Base-by-base conservation (phyloP, 306 rosid species). In the Inga oerstediana region DNA sequence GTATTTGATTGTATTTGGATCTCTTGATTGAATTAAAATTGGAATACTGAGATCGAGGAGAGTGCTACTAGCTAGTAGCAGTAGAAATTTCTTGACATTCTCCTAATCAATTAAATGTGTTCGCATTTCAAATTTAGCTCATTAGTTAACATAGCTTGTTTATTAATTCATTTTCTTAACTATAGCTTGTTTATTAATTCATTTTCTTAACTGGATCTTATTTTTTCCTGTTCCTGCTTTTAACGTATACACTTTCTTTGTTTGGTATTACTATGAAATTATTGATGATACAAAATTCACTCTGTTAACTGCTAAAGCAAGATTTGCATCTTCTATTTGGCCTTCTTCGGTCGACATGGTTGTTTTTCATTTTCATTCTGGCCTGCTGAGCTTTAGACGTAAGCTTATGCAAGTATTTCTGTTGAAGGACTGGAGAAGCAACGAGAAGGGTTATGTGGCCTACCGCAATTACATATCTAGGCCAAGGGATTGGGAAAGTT, bases 351-450 rank as follows among this genome's bases (percentile, higher is more conserved):
- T 24, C 43, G 51, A 46, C 20, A 46, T 16, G 8, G 46, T 19
- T 74, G 13, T 4, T 51, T 49, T 51, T 17, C 45, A 30, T 74
- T 74, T 48, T 32, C 16, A 0, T 0, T 9, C 9, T 32, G 16
- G 11, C 11, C 46, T 74, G n/a, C 10, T 51, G 44, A 46, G 67
- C 49, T 30, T 30, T 52, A 12, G 35, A 13, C 17, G 19, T 7
- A 41, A 37, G 56, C 16, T 59, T 76, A 46, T 64, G 81, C 9
- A 7, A 5, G 14, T 80, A 69, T 67, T 78, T 85, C 73, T 85
- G 85, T 83, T 88, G 87, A 86, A 88, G 99, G 99, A 90, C 62
- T 95, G 98, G 98, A 90, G 93, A 88, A 92, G 98, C 97, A 91
- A 93, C 68, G 98, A 92, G 51, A 96, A 88, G 86, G 97, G 97